phyloP scores from a whole-genome alignment of 805 yeast species.

The Candida adriatica region DNA sequence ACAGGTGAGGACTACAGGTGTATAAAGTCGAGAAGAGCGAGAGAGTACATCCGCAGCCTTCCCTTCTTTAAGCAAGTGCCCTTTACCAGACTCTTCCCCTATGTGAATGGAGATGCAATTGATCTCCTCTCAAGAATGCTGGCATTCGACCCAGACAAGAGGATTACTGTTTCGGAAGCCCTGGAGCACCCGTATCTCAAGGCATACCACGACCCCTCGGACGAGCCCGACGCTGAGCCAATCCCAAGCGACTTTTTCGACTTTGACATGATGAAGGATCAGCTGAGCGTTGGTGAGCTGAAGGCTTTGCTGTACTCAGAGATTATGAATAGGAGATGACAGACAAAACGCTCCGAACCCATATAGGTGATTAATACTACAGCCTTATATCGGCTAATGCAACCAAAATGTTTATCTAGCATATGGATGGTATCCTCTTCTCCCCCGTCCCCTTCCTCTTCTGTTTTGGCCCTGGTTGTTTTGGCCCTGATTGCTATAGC shows the following conservation, averaged over 20 bases:
- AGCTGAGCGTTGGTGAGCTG: slow-evolving; percentile 66
- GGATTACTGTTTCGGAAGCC: slow-evolving; percentile 82
- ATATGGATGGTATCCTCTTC: slow-evolving; percentile 13
- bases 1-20: slow-evolving; percentile 67
- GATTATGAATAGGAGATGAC: slow-evolving; percentile 29
- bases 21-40: slow-evolving; percentile 75
- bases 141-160: slow-evolving; percentile 73
- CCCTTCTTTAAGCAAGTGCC: slow-evolving; percentile 65
- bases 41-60: slow-evolving; percentile 76
- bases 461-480: no score
- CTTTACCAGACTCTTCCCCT: slow-evolving; percentile 37
- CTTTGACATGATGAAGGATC: slow-evolving; percentile 80
- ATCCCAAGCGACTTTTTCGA: slow-evolving; percentile 85
- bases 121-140: slow-evolving; percentile 60
- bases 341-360: no score
- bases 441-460: slow-evolving; percentile 14
- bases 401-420: no score
- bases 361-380: no score
- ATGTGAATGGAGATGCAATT: slow-evolving; percentile 58
- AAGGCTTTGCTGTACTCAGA: slow-evolving; percentile 75
- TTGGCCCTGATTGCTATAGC: slow-evolving; percentile 12
- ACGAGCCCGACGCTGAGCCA: slow-evolving; percentile 82
- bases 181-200: slow-evolving; percentile 77
- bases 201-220: slow-evolving; percentile 91
- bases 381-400: no score